These are phyloP conservation scores for Citrus mangshanensis DNA, from an alignment of 345 rosid species.

Conservation along the genomic window DNA sequence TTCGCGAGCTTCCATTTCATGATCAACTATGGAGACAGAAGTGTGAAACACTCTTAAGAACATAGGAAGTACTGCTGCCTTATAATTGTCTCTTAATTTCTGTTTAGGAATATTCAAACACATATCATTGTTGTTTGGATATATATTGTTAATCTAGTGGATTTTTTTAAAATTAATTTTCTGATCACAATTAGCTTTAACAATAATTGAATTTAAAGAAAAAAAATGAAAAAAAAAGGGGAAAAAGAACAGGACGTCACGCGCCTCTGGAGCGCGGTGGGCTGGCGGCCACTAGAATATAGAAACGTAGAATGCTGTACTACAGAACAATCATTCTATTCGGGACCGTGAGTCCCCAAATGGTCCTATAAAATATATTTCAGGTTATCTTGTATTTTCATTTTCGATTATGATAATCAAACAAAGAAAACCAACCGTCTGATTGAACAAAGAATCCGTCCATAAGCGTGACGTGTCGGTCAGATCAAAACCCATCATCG, in stretches of 20 bases:
- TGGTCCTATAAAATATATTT: slow-evolving; percentile 25
- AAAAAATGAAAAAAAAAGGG: not conserved
- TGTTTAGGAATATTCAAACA: not conserved
- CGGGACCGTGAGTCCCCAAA: slow-evolving; percentile 24
- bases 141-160: not conserved
- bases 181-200: not conserved
- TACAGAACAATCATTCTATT: slow-evolving; percentile 1
- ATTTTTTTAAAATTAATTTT: not conserved
- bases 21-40: not conserved
- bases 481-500: slow-evolving; percentile 26
- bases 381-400: slow-evolving; percentile 15
- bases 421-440: slow-evolving; percentile 15
- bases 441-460: slow-evolving; percentile 18
- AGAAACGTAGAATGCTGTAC: not conserved
- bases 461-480: slow-evolving; percentile 21
- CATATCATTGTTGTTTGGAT: not conserved
- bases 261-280: slow-evolving; percentile 13
- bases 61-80: not conserved
- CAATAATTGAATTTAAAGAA: not conserved
- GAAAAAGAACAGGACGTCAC: slow-evolving; percentile 6
- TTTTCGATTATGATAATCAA: not conserved
- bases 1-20: not conserved
- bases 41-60: not conserved
- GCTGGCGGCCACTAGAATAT: not conserved
- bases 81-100: not conserved